Evolutionary conservation across 2,329 filamentous ascomycete species (phyloP).

Genomic region (Fusarium sp.): DNA sequence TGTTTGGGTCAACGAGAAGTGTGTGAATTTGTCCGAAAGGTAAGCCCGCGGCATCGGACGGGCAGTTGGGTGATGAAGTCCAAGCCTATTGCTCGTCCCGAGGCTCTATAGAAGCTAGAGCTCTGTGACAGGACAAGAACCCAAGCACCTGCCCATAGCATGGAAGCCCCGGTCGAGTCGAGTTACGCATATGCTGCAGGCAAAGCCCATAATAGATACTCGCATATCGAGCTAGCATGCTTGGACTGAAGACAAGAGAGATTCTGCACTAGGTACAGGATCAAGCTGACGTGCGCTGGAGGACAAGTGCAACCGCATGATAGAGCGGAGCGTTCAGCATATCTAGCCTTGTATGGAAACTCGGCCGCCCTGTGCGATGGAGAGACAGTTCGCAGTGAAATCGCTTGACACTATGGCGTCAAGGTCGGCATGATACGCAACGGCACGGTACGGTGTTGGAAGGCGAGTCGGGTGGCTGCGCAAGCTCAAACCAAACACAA

Average conservation of each 20-base stretch:
- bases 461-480: constrained; percentile 23
- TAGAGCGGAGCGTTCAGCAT: background rate
- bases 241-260: constrained; percentile 3
- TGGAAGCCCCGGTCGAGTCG: background rate
- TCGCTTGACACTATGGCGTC: background rate
- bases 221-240: constrained; percentile 4
- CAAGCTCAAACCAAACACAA: constrained; percentile 9
- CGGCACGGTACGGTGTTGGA: background rate
- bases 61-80: background rate
- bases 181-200: background rate
- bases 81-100: background rate
- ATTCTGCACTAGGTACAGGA: constrained; percentile 18
- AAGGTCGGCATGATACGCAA: background rate
- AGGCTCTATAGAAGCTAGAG: background rate
- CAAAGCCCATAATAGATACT: background rate
- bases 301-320: constrained; percentile 16
- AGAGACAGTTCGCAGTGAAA: background rate
- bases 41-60: background rate
- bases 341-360: background rate
- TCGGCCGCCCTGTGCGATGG: background rate
- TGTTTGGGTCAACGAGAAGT: background rate
- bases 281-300: background rate
- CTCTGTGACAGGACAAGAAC: background rate
- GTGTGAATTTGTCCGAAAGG: background rate
- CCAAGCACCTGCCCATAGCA: background rate